Base-by-base conservation (phyloP, 1,139 yeast genomes). In the Diutina pseudorugosa region DNA sequence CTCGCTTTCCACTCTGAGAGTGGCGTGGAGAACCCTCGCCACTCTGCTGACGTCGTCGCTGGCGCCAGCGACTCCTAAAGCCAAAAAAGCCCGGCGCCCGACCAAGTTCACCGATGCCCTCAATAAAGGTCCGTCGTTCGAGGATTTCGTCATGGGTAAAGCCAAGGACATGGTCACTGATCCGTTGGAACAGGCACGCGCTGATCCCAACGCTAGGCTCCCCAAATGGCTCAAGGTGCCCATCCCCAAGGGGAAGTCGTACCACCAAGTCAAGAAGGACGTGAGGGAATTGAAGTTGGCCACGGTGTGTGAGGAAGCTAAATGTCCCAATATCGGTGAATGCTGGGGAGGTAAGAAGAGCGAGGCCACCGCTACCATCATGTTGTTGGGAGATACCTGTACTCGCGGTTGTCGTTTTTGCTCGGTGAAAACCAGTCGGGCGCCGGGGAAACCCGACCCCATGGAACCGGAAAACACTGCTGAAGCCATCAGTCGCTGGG, bases 281-380 rank as follows among this genome's bases (percentile, higher is more conserved):
- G 85, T 94, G 44, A 76, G 91, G 56, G 97, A 94, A 57, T 72
- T 94, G 56, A 89, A 89, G 58, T 73, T 94, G 53, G 86, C 96
- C 44, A 91, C 98, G 0, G 99, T 94, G 33, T 94, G 99, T 70
- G 98, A 93, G 66, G 98, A 93, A 64, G 98, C 98, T 9, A 84
- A 93, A 63, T 94, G 99, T 69, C 99, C 99, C 19, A 94, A 94
- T 65, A 94, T 94, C 56, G 97, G 98, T 52, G 99, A 94, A 67
- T 94, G 99, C 69, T 94, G 99, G 99, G 98, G 98, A 53, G 98
- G 98, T 40, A 82, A 85, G 62, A 90, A 90, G 67, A 78, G 91
- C 6, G 94, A 88, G 62, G 97, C 98, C n/a, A 94, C 99, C 3
- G 98, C 98, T 5, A 94, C 99, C 2, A 93, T 94, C 61, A 94